Evolutionary conservation across 352 stramenopile genomes (phyloP).

Genomic region (Plasmopara muralis): DNA sequence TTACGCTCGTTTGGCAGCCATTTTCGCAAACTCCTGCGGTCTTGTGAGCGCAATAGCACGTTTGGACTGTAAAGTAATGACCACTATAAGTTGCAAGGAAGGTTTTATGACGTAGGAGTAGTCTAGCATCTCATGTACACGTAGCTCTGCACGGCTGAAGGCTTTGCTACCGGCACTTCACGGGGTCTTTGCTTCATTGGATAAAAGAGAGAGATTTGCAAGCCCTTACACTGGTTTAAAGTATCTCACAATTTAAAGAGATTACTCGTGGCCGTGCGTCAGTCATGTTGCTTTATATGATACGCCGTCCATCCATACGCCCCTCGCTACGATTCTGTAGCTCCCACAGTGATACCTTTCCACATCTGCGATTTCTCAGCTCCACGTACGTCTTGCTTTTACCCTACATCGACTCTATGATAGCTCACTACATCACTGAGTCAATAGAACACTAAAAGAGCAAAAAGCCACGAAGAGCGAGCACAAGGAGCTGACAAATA

Average conservation of each 20-base stretch:
- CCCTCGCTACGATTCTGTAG: conserved; percentile 8
- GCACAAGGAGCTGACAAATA: conserved; percentile 54
- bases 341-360: conserved; percentile 6
- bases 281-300: conserved; percentile 22
- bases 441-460: conserved; percentile 11
- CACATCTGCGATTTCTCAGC: conserved; percentile 29
- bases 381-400: conserved; percentile 23
- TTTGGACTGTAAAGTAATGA: conserved; percentile 10
- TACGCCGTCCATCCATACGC: conserved; percentile 22
- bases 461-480: conserved; percentile 23
- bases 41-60: conserved; percentile 20
- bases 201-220: conserved; percentile 2
- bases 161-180: conserved; percentile 50
- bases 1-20: conserved; percentile 51
- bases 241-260: neutral
- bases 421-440: conserved; percentile 4
- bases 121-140: conserved; percentile 24
- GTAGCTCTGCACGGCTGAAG: conserved; percentile 48
- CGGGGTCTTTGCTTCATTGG: conserved; percentile 27
- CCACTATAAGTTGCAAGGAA: neutral
- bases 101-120: neutral
- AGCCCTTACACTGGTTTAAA: conserved; percentile 1
- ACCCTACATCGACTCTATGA: neutral
- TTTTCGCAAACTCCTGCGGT: conserved; percentile 10
- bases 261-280: conserved; percentile 2